phyloP scores from a whole-genome alignment of 1,139 yeast species.

The Hyphopichia buzzinii region DNA sequence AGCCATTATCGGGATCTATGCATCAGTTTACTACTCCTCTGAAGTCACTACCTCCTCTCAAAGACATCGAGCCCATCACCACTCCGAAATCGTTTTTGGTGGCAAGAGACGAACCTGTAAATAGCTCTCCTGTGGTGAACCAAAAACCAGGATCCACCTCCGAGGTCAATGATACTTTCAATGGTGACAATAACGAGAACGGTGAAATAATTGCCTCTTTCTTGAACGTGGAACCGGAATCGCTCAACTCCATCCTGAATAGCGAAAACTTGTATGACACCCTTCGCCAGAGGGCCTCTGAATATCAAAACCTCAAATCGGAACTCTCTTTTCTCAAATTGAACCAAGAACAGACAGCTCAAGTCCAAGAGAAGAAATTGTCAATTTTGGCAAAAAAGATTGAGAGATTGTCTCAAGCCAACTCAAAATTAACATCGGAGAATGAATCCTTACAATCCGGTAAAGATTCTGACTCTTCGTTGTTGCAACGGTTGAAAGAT shows the following conservation, averaged over 20 bases:
- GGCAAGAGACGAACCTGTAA: conserved; percentile 28
- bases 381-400: conserved; percentile 25
- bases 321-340: conserved; percentile 52
- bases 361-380: conserved; percentile 22
- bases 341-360: conserved; percentile 52
- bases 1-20: conserved; percentile 6
- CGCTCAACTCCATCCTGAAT: conserved; percentile 18
- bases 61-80: conserved; percentile 41
- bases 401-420: conserved; percentile 21
- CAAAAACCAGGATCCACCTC: conserved; percentile 1
- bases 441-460: conserved; percentile 23
- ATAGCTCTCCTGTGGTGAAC: conserved; percentile 23
- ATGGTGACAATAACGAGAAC: conserved; percentile 1
- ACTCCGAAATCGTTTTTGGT: conserved; percentile 45
- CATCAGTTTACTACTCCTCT: conserved; percentile 42
- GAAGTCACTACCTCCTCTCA: conserved; percentile 42
- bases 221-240: conserved; percentile 28
- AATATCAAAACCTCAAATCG: conserved; percentile 49
- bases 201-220: conserved; percentile 23
- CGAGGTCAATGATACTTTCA: conserved; percentile 1
- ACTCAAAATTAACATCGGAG: conserved; percentile 27
- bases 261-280: conserved; percentile 22
- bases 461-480: conserved; percentile 14
- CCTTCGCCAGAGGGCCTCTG: conserved; percentile 44
- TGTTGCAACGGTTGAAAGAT: conserved; percentile 12